phyloP scores from a whole-genome alignment of 306 rosid species.

The Pachyrhizus erosus region DNA sequence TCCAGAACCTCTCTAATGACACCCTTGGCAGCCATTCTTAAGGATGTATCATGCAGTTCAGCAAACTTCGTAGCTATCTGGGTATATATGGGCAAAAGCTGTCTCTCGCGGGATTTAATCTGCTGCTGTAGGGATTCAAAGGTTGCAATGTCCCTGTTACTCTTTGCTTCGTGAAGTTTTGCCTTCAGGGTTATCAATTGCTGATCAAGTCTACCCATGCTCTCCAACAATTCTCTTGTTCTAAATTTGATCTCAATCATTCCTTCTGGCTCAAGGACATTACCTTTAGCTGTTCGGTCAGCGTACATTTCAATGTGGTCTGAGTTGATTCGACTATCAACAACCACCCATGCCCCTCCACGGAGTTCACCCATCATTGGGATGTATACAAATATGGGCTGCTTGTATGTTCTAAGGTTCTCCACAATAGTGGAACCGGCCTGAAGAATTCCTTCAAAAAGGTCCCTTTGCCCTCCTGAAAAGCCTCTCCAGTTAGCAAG shows the following conservation, averaged over 20 bases:
- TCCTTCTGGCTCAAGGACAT: constrained; percentile 99
- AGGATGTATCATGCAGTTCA: constrained; percentile 93
- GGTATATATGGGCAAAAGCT: constrained; percentile 89
- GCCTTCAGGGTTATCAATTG: constrained; percentile 74
- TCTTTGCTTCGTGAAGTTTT: constrained; percentile 79
- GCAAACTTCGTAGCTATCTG: constrained; percentile 96
- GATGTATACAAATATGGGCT: constrained; percentile 91
- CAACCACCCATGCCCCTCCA: constrained; percentile 99
- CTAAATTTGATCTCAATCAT: constrained; percentile 97
- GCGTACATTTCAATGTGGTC: constrained; percentile 97
- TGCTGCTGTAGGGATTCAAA: constrained; percentile 80
- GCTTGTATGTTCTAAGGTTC: constrained; percentile 95
- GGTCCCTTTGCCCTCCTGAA: constrained; percentile 99
- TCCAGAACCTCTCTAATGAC: constrained; percentile 83
- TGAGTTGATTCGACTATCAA: constrained; percentile 87
- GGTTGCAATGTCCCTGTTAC: constrained; percentile 43
- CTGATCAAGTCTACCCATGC: constrained; percentile 95
- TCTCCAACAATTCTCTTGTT: constrained; percentile 84
- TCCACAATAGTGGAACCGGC: constrained; percentile 99
- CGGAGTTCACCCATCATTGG: constrained; percentile 99
- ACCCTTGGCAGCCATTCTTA: constrained; percentile 96
- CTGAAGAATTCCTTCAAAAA: constrained; percentile 98
- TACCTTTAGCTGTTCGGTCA: constrained; percentile 88
- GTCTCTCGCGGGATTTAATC: constrained; percentile 85
- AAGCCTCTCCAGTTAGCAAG: constrained; percentile 99